phyloP scores from a whole-genome alignment of 768 basidiomycete species.

The Mycena galericulata region DNA sequence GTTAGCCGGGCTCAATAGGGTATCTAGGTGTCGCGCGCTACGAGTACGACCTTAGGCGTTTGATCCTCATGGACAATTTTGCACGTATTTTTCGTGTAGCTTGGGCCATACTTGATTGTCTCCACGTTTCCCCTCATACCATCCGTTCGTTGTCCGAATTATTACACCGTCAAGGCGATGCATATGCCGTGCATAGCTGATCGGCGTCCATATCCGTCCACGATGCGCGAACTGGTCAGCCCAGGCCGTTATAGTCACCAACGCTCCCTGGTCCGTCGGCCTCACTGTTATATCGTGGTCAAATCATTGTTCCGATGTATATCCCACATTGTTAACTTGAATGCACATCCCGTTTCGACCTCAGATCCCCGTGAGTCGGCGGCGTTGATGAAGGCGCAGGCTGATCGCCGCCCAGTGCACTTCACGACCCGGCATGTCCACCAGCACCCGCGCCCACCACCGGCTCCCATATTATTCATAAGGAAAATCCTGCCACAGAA shows the following conservation, averaged over 20 bases:
- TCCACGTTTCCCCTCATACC: neutral
- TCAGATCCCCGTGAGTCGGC: no score
- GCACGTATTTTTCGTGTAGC: neutral
- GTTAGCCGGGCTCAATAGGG: no score
- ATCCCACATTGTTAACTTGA: no score
- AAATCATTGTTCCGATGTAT: no score
- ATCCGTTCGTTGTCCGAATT: neutral
- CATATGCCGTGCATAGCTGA: neutral
- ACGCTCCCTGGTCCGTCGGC: neutral
- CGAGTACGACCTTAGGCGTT: neutral
- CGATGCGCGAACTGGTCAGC: neutral
- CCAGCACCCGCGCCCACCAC: neutral
- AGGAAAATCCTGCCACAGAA: neutral
- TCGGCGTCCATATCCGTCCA: neutral
- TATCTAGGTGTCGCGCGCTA: conserved; percentile 2
- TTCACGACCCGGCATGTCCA: neutral
- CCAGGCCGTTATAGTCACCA: neutral
- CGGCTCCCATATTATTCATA: neutral
- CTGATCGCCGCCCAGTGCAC: no score
- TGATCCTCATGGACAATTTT: neutral
- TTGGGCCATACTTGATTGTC: neutral
- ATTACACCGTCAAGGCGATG: neutral
- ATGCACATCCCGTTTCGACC: no score
- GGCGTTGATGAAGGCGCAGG: no score
- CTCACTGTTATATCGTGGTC: no score